Percentiles rank a stretch among this genome's conserved stretches.
These are phyloP conservation scores for Paratrypanosoma confusum DNA, from an alignment of 208 protist species.

Conservation along the genomic window DNA sequence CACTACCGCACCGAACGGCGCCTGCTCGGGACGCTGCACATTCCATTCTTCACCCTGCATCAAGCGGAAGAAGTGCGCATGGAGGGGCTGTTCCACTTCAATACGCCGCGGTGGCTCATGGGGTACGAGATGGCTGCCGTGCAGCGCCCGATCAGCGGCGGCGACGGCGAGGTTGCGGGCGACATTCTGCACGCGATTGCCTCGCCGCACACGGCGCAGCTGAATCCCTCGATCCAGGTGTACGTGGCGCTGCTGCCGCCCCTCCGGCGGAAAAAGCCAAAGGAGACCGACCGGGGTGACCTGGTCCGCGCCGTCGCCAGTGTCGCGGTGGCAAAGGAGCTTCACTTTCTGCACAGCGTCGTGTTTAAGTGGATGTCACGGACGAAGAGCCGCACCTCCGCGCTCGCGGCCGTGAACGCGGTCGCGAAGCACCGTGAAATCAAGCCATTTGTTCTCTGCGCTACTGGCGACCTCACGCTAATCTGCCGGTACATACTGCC, in stretches of 20 bases:
- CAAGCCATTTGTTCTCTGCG: constrained; percentile 63
- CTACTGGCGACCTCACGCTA: constrained; percentile 57
- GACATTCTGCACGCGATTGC: not conserved
- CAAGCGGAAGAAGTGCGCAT: constrained; percentile 46
- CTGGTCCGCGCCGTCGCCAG: constrained; percentile 21
- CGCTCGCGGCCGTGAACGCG: constrained; percentile 42
- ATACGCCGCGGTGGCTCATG: constrained; percentile 57
- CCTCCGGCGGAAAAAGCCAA: constrained; percentile 31
- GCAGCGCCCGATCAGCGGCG: not conserved
- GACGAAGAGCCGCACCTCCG: constrained; percentile 10
- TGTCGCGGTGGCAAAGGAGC: constrained; percentile 42
- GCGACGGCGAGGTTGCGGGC: not conserved
- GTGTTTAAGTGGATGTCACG: constrained; percentile 41
- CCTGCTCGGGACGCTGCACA: constrained; percentile 53
- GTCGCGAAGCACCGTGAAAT: constrained; percentile 37
- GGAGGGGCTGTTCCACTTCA: constrained; percentile 63
- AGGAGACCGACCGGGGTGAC: constrained; percentile 14
- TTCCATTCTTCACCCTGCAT: constrained; percentile 72
- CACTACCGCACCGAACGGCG: constrained; percentile 80
- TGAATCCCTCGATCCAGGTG: constrained; percentile 46
- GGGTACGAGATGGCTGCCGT: constrained; percentile 28
- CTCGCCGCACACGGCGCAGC: not conserved
- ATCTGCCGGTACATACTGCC: constrained; percentile 60
- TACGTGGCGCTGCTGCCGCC: constrained; percentile 76
- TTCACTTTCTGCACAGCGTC: constrained; percentile 49